Evolutionary conservation across 176 grass and related monocot genomes (phyloP).

Genomic region (Calamus simplicifolius): DNA sequence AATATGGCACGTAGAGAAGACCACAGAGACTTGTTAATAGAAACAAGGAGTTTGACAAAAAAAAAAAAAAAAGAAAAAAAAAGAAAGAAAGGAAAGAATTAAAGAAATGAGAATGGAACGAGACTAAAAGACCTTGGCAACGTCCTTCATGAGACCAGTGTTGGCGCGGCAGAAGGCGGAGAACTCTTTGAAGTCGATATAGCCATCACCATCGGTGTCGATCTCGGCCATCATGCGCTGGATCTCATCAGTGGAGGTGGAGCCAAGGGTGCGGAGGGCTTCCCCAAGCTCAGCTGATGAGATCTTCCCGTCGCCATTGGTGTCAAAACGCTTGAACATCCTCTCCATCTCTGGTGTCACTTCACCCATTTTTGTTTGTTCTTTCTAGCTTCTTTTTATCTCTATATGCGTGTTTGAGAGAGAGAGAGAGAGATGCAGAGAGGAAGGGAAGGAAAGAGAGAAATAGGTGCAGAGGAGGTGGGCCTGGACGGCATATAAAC

Average conservation of each 20-base stretch:
- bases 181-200: constrained; percentile 10
- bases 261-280: constrained; percentile 4
- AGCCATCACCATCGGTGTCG: constrained; percentile 4
- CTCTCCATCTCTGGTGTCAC: constrained; percentile 9
- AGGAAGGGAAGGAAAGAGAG: no score
- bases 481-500: no score
- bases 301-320: constrained; percentile 10
- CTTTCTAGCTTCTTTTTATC: no score
- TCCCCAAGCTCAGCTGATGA: constrained; percentile 1
- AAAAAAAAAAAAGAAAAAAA: background rate
- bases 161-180: constrained; percentile 8
- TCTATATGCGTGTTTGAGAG: no score
- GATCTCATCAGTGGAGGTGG: background rate
- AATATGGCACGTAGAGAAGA: no score
- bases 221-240: constrained; percentile 5
- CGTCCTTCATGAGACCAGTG: background rate
- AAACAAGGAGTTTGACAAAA: no score
- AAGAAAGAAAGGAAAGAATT: no score
- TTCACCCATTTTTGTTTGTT: background rate
- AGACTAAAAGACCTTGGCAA: background rate
- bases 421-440: no score
- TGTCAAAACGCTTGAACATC: constrained; percentile 11
- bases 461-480: no score
- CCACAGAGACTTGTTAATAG: no score
- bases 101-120: background rate